phyloP scores from a whole-genome alignment of 768 basidiomycete species.

The Exsudoporus frostii region DNA sequence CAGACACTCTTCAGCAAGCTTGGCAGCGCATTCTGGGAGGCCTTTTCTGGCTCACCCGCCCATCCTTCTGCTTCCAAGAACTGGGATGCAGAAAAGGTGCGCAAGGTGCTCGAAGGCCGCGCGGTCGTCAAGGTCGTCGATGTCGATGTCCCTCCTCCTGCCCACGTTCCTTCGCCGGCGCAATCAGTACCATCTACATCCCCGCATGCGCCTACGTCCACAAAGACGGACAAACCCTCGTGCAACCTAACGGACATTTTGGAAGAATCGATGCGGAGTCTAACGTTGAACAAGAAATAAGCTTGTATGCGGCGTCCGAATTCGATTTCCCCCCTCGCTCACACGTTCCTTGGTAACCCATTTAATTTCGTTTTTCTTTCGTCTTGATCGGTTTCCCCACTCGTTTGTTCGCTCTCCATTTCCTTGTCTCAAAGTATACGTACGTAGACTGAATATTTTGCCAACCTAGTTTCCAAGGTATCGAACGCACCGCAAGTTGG shows the following conservation, averaged over 20 bases:
- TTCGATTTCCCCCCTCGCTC: neutral
- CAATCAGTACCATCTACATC: neutral
- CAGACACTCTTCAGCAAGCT: slow-evolving; percentile 73
- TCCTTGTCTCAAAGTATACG: slow-evolving; percentile 1
- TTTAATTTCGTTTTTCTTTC: neutral
- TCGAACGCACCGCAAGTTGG: slow-evolving; percentile 2
- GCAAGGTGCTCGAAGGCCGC: slow-evolving; percentile 77
- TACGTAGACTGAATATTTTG: slow-evolving; percentile 10
- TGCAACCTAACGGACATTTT: slow-evolving; percentile 41
- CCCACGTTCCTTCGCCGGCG: neutral
- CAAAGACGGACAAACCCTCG: slow-evolving; percentile 17
- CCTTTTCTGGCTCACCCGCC: slow-evolving; percentile 58
- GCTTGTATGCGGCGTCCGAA: neutral
- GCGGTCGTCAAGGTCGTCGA: slow-evolving; percentile 80
- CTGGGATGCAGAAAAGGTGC: slow-evolving; percentile 77
- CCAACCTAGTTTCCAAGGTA: slow-evolving; percentile 1
- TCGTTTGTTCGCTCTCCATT: slow-evolving; percentile 6
- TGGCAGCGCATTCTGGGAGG: slow-evolving; percentile 83
- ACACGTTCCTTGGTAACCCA: slow-evolving; percentile 3
- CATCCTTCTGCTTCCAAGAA: slow-evolving; percentile 27
- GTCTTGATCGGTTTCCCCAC: slow-evolving; percentile 13
- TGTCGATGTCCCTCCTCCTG: slow-evolving; percentile 43
- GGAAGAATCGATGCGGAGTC: slow-evolving; percentile 68
- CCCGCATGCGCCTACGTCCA: neutral
- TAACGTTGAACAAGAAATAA: slow-evolving; percentile 57